phyloP scores from a whole-genome alignment of 257 asterid species.

The Rubia yunnanensis region DNA sequence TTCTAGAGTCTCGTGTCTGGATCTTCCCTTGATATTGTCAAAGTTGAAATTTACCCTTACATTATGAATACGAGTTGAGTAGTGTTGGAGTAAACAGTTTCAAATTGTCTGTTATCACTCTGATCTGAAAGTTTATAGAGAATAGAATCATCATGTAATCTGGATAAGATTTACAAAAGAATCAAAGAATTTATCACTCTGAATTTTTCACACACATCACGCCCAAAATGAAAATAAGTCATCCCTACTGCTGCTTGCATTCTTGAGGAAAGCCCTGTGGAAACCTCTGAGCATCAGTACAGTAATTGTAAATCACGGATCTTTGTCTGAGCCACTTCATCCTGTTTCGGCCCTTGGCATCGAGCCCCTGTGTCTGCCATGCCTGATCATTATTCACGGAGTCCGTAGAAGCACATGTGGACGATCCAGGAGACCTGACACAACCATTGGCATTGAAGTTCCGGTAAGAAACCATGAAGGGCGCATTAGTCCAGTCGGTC shows the following conservation, averaged over 20 bases:
- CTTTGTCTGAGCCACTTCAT: conserved; percentile 43
- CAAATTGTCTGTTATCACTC: not conserved
- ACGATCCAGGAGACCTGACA: conserved; percentile 12
- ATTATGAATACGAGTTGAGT: too few species aligned
- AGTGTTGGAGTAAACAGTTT: too few species aligned
- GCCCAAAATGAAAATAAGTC: conserved; percentile 6
- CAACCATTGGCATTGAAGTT: conserved; percentile 13
- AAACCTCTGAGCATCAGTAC: conserved; percentile 36
- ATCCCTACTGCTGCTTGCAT: conserved; percentile 12
- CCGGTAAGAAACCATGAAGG: not conserved
- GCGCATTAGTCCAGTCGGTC: not conserved
- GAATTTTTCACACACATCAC: not conserved
- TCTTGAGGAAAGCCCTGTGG: conserved; percentile 22
- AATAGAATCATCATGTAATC: not conserved
- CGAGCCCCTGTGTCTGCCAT: conserved; percentile 32
- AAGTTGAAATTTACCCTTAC: too few species aligned
- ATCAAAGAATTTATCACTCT: not conserved
- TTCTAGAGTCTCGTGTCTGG: too few species aligned
- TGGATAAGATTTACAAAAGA: not conserved
- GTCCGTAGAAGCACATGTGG: conserved; percentile 6
- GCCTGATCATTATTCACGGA: conserved; percentile 2
- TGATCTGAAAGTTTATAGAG: not conserved
- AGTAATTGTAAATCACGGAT: conserved; percentile 40
- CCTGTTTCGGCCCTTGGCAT: conserved; percentile 30
- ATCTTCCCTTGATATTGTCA: too few species aligned